Evolutionary conservation across 23 red algal genomes (phyloP).

Genomic region (Gracilaria gracilis): DNA sequence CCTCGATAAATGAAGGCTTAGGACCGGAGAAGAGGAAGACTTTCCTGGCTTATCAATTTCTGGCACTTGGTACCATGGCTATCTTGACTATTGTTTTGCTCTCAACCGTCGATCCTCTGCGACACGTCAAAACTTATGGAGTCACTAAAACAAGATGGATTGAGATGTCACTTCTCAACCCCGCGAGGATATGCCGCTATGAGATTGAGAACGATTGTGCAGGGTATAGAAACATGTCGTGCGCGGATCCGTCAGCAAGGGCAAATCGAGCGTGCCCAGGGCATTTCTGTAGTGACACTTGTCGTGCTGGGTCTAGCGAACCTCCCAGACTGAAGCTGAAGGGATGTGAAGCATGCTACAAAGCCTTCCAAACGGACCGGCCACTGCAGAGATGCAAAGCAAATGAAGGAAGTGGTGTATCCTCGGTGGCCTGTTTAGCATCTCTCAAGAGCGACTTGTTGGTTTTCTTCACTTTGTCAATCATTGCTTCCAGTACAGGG

Average conservation of each 20-base stretch:
- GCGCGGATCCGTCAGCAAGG: slow-evolving; percentile 24
- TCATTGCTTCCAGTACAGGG: slow-evolving; percentile 44
- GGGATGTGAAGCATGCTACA: slow-evolving; percentile 46
- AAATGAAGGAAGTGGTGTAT: slow-evolving; percentile 39
- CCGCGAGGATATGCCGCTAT: slow-evolving; percentile 47
- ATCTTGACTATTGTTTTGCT: slow-evolving; percentile 52
- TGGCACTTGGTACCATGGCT: slow-evolving; percentile 12
- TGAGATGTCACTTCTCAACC: slow-evolving; percentile 49
- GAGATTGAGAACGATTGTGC: slow-evolving; percentile 65
- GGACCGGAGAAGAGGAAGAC: slow-evolving; percentile 32
- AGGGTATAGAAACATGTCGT: slow-evolving; percentile 43
- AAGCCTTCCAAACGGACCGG: background rate
- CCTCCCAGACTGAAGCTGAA: slow-evolving; percentile 29
- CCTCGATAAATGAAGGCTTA: slow-evolving; percentile 56
- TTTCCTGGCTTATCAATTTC: slow-evolving; percentile 52
- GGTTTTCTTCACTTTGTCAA: slow-evolving; percentile 32
- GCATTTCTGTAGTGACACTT: slow-evolving; percentile 62
- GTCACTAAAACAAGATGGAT: slow-evolving; percentile 43
- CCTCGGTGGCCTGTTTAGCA: slow-evolving; percentile 25
- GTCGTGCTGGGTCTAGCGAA: slow-evolving; percentile 21
- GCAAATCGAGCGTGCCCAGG: slow-evolving; percentile 50
- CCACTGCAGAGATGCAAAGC: slow-evolving; percentile 29
- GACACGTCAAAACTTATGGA: slow-evolving; percentile 33
- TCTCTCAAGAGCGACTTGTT: slow-evolving; percentile 25
- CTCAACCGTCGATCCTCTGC: slow-evolving; percentile 38